These are phyloP conservation scores for Chaetomium sp. DNA, from an alignment of 2,329 filamentous ascomycete genomes.

Conservation along the genomic window DNA sequence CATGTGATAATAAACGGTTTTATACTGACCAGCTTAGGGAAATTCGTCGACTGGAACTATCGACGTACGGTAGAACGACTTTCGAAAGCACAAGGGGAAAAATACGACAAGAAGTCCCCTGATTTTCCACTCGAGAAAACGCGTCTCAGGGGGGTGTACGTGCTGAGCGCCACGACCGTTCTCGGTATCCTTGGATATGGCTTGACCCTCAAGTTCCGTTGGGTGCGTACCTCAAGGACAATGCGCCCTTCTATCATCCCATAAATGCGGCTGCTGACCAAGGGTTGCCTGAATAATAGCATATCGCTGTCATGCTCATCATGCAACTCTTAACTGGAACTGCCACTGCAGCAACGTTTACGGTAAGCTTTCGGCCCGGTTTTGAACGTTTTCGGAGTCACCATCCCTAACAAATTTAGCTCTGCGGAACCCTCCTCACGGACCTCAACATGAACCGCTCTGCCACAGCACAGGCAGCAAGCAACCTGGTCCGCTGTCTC, in stretches of 20 bases:
- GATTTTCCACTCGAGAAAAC: conserved; percentile 11
- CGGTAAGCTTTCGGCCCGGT: not conserved
- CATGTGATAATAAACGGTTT: too few relatives aligned
- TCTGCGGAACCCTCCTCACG: conserved; percentile 23
- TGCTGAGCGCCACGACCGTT: conserved; percentile 1
- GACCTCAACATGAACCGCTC: conserved; percentile 23
- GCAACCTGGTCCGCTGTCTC: conserved; percentile 24
- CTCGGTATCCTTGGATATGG: conserved; percentile 12
- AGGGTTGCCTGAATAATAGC: not conserved
- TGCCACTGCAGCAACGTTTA: conserved; percentile 9
- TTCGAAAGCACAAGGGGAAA: not conserved
- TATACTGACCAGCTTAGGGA: conserved; percentile 1
- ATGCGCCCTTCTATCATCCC: too few relatives aligned
- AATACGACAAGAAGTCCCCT: conserved; percentile 7
- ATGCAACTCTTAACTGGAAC: conserved; percentile 14
- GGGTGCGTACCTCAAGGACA: not conserved
- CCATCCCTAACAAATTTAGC: not conserved
- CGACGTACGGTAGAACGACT: not conserved
- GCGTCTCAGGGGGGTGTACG: conserved; percentile 3
- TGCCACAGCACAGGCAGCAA: conserved; percentile 25
- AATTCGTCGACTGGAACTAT: conserved; percentile 15
- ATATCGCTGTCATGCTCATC: conserved; percentile 12
- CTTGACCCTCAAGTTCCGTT: conserved; percentile 1
- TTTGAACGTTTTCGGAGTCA: too few relatives aligned
- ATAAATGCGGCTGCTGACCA: too few relatives aligned